Conservation (phyloP, 352 stramenopile species). For the Globisporangium canariense region DNA sequence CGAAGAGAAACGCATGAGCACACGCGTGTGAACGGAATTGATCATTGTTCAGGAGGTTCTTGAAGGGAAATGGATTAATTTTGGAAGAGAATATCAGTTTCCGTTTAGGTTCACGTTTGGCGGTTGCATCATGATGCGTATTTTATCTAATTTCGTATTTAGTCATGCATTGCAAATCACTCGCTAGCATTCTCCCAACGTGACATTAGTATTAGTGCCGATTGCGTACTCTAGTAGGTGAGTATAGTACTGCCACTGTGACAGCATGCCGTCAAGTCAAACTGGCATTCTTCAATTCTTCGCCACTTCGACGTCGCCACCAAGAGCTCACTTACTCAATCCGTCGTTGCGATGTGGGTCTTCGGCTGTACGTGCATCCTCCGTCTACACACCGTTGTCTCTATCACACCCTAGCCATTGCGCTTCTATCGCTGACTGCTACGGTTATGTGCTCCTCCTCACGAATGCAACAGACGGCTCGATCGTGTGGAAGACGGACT, state of each 20-base stretch:
- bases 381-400: too few relatives aligned
- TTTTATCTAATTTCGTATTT: background rate
- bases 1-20: background rate
- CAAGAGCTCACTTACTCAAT: background rate
- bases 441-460: background rate
- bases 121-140: background rate
- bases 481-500: constrained; percentile 35
- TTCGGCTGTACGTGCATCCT: constrained; percentile 8
- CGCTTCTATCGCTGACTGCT: background rate
- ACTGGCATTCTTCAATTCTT: background rate
- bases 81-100: background rate
- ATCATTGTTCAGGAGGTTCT: background rate
- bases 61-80: background rate
- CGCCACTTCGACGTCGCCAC: background rate
- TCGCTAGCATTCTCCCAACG: too few relatives aligned
- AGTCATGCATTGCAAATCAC: background rate
- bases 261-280: background rate
- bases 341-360: constrained; percentile 2
- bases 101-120: background rate
- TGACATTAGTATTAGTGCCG: background rate
- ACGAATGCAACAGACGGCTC: constrained; percentile 20
- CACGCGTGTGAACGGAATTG: background rate
- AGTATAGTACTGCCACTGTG: background rate
- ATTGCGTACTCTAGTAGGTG: background rate
- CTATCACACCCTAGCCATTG: background rate